A percentile compares a stretch with the other conserved stretches of the same genome.
Evolutionary conservation across 2,329 filamentous ascomycete genomes (phyloP).

Genomic region (Paraphoma chrysanthemicola): DNA sequence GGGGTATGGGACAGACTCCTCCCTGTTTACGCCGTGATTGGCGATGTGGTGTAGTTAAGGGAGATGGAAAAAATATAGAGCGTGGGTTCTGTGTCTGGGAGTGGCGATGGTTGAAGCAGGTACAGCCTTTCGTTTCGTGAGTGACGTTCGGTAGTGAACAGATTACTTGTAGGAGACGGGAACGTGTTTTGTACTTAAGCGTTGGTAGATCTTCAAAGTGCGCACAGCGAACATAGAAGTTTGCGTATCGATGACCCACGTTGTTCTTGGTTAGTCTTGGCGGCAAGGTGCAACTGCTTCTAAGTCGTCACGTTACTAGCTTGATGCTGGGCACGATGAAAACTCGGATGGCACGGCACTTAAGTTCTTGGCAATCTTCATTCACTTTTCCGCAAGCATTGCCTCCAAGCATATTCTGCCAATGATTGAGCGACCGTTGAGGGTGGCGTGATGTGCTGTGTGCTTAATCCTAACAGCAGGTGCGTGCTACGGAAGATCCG

Average conservation of each 20-base stretch:
- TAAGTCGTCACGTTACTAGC: neutral
- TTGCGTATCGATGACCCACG: neutral
- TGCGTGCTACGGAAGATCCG: too few species aligned
- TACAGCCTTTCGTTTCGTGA: too few species aligned
- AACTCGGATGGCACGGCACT: neutral
- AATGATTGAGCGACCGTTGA: too few species aligned
- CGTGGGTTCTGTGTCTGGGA: neutral
- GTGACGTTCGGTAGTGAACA: neutral
- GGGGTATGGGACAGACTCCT: constrained; percentile 38
- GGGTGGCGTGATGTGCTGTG: too few species aligned
- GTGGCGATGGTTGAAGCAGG: neutral
- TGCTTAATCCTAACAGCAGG: too few species aligned
- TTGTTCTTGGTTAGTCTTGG: neutral
- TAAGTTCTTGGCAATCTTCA: neutral
- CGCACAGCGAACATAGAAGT: neutral
- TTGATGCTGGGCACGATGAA: neutral
- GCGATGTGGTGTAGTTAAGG: constrained; percentile 10
- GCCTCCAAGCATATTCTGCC: too few species aligned
- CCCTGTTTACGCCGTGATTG: constrained; percentile 34
- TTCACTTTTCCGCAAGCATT: neutral
- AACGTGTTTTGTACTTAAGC: neutral
- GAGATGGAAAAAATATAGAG: neutral
- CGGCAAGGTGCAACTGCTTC: neutral
- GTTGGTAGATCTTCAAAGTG: neutral
- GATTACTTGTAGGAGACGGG: neutral